Conservation (phyloP, 2,329 filamentous ascomycete species). For the Ramularia endophylla region DNA sequence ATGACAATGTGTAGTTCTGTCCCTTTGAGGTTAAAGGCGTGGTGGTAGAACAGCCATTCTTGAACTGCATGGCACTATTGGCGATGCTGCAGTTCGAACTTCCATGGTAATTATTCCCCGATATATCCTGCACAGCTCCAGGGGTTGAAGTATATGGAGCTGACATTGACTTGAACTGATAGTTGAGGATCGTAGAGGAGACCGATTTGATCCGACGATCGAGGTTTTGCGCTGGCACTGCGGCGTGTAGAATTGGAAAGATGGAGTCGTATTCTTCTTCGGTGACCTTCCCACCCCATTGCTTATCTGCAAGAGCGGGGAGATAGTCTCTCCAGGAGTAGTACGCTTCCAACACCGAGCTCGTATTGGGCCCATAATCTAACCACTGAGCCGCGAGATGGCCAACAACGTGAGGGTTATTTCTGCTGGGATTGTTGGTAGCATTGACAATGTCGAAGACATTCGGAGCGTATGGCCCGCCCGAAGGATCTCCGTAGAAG, state of each 20-base stretch:
- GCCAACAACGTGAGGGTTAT: constrained; percentile 41
- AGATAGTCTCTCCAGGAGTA: constrained; percentile 48
- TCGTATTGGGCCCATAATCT: constrained; percentile 49
- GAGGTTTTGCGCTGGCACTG: constrained; percentile 46
- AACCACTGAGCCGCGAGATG: constrained; percentile 50
- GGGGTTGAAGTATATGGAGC: not conserved
- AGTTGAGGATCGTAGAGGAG: constrained; percentile 33
- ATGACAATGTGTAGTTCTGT: constrained; percentile 50
- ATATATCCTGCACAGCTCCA: constrained; percentile 30
- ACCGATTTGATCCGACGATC: constrained; percentile 39
- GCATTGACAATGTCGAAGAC: constrained; percentile 47
- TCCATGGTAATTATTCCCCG: constrained; percentile 39
- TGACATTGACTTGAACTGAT: constrained; percentile 26
- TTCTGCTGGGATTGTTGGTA: constrained; percentile 41
- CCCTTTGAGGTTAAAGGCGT: constrained; percentile 51
- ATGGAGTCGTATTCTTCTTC: constrained; percentile 35
- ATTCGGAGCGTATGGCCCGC: constrained; percentile 43
- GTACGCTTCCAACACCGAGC: constrained; percentile 48
- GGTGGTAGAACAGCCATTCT: constrained; percentile 36
- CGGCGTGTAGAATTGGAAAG: constrained; percentile 36
- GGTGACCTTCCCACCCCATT: constrained; percentile 48
- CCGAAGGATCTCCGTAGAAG: constrained; percentile 41
- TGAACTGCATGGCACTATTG: constrained; percentile 14
- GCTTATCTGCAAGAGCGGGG: constrained; percentile 47
- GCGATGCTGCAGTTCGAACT: constrained; percentile 32